Evolutionary conservation across 106 monocot species (phyloP).

Genomic region (Apostasia shenzhenica): DNA sequence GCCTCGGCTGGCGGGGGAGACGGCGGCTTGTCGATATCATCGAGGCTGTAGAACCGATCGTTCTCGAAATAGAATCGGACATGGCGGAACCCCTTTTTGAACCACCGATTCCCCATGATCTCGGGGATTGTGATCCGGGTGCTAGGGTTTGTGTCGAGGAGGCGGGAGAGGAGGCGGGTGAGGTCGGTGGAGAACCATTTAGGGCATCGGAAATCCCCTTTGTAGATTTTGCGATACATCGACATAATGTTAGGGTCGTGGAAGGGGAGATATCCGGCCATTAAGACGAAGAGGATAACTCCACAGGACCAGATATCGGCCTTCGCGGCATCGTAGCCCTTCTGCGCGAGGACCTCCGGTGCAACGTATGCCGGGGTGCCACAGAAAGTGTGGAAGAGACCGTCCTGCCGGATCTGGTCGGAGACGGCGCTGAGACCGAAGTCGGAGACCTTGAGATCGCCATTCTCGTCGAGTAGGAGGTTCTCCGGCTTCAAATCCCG

Average conservation of each 20-base stretch:
- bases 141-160: conserved; percentile 10
- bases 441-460: conserved; percentile 9
- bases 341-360: neutral
- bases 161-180: neutral
- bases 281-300: conserved; percentile 10
- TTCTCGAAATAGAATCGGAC: conserved; percentile 7
- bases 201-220: conserved; percentile 15
- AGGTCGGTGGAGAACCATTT: conserved; percentile 15
- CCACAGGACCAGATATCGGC: neutral
- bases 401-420: neutral
- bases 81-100: conserved; percentile 12
- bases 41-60: conserved; percentile 2
- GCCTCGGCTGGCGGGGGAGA: neutral
- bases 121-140: conserved; percentile 11
- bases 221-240: conserved; percentile 18
- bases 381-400: neutral
- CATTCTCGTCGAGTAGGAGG: neutral
- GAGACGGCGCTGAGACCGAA: conserved; percentile 8
- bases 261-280: conserved; percentile 7
- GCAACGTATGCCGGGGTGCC: too few species aligned
- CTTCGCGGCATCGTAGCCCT: conserved; percentile 9
- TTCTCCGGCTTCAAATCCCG: conserved; percentile 4
- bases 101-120: conserved; percentile 8
- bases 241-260: conserved; percentile 12
- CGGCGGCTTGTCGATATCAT: conserved; percentile 1